phyloP scores from a whole-genome alignment of 2,329 filamentous ascomycete genomes.

The Thelonectria blattea region DNA sequence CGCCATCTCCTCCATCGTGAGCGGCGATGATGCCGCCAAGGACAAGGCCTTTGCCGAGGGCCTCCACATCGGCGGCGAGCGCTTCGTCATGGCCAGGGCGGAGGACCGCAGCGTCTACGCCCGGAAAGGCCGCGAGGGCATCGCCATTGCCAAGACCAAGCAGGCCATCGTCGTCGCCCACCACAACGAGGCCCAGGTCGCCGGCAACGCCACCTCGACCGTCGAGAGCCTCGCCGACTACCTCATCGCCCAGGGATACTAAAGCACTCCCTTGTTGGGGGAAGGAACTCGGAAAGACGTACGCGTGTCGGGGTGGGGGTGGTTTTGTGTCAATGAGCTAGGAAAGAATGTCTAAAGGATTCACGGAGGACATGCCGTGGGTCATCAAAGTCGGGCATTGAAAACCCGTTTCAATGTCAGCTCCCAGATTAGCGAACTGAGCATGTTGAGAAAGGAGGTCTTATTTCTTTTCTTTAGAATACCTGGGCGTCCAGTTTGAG shows the following conservation, averaged over 20 bases:
- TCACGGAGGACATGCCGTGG: slow-evolving; percentile 19
- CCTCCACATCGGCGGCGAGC: slow-evolving; percentile 75
- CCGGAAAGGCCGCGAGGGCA: slow-evolving; percentile 80
- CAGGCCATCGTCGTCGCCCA: slow-evolving; percentile 89
- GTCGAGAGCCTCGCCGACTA: slow-evolving; percentile 89
- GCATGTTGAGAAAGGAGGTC: slow-evolving; percentile 31
- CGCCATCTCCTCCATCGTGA: slow-evolving; percentile 60
- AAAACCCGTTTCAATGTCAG: slow-evolving; percentile 1
- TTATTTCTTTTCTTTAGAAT: slow-evolving; percentile 34
- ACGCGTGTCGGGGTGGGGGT: not conserved
- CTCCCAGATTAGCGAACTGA: slow-evolving; percentile 22
- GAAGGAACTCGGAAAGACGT: not conserved
- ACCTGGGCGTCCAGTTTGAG: slow-evolving; percentile 27
- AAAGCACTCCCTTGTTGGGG: slow-evolving; percentile 39
- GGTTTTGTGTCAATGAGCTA: not conserved
- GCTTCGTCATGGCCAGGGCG: slow-evolving; percentile 78
- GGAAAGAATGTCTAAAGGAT: slow-evolving; percentile 6
- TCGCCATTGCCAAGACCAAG: slow-evolving; percentile 84
- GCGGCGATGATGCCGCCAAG: slow-evolving; percentile 52
- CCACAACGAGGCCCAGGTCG: slow-evolving; percentile 76
- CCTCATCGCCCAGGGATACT: slow-evolving; percentile 80
- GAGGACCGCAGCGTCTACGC: slow-evolving; percentile 83
- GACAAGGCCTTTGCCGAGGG: slow-evolving; percentile 75
- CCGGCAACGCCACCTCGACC: slow-evolving; percentile 76
- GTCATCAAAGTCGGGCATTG: slow-evolving; percentile 11